Percentiles rank a stretch among this genome's conserved stretches.
These are phyloP conservation scores for Verticillium zaregamsianum DNA, from an alignment of 2,329 filamentous ascomycete species.

Conservation along the genomic window DNA sequence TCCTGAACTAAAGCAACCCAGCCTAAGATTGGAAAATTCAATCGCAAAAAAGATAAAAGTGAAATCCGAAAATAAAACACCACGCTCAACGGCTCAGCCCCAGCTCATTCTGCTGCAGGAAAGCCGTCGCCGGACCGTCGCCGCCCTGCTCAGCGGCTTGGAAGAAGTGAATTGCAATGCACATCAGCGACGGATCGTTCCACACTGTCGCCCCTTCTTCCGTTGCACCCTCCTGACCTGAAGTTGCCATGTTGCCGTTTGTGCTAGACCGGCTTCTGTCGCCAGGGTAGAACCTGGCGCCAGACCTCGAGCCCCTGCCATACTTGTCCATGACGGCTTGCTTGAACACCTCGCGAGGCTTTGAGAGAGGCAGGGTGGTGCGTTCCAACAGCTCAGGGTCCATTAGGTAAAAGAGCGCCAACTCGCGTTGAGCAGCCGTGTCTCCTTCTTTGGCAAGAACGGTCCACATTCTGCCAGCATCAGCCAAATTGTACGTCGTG, in stretches of 20 bases:
- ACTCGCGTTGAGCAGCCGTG: conserved; percentile 82
- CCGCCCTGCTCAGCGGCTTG: conserved; percentile 81
- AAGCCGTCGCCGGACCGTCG: conserved; percentile 77
- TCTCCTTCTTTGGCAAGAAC: conserved; percentile 93
- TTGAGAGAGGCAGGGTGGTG: conserved; percentile 77
- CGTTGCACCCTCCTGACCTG: conserved; percentile 21
- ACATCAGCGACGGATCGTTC: conserved; percentile 85
- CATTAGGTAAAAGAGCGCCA: conserved; percentile 89
- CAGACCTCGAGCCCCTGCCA: conserved; percentile 28
- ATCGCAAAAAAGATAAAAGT: background rate
- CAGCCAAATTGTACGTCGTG: conserved; percentile 66
- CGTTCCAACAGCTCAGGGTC: conserved; percentile 81
- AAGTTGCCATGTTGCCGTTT: conserved; percentile 22
- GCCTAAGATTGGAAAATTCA: background rate
- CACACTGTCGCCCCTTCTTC: conserved; percentile 47
- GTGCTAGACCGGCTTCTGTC: conserved; percentile 8
- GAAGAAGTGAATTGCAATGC: conserved; percentile 97
- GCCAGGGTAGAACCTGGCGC: conserved; percentile 14
- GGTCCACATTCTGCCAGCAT: conserved; percentile 85
- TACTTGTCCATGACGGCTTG: conserved; percentile 75
- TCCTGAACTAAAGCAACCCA: background rate
- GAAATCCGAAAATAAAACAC: too few species aligned
- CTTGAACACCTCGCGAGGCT: conserved; percentile 86
- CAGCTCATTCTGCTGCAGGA: conserved; percentile 64
- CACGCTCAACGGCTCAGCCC: background rate